Conservation (phyloP, 108 stramenopile species). For the Bacterosira constricta region DNA sequence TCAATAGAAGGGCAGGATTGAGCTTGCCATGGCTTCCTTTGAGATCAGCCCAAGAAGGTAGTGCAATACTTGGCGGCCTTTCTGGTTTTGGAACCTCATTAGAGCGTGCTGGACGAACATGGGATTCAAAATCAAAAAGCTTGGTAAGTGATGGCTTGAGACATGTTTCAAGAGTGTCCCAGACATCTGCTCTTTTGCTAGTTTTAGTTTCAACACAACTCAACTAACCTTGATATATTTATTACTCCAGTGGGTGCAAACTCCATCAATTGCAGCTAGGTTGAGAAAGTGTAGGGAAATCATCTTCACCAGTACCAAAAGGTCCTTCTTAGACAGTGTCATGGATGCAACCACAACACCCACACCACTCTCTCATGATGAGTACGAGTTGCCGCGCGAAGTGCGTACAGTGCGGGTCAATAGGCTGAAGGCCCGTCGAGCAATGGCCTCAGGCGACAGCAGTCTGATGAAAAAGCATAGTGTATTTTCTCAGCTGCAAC, state of each 20-base stretch:
- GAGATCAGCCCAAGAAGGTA: slow-evolving; percentile 82
- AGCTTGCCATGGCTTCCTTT: slow-evolving; percentile 82
- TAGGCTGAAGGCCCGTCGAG: slow-evolving; percentile 80
- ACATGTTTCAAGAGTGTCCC: too few species aligned
- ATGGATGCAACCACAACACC: slow-evolving; percentile 89
- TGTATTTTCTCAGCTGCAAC: slow-evolving; percentile 94
- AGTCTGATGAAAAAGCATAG: slow-evolving; percentile 72
- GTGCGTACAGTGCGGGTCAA: slow-evolving; percentile 91
- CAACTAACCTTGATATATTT: neutral
- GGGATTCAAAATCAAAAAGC: slow-evolving; percentile 35
- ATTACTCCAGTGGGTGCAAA: slow-evolving; percentile 57
- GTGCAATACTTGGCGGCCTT: slow-evolving; percentile 75
- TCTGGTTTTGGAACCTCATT: slow-evolving; percentile 81
- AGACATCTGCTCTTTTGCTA: too few species aligned
- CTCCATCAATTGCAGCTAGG: slow-evolving; percentile 58
- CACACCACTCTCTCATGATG: slow-evolving; percentile 94
- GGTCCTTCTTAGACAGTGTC: slow-evolving; percentile 67
- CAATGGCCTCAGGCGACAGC: slow-evolving; percentile 53
- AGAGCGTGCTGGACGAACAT: slow-evolving; percentile 68
- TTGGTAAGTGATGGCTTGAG: slow-evolving; percentile 7
- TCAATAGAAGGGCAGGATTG: slow-evolving; percentile 71
- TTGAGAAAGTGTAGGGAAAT: slow-evolving; percentile 56
- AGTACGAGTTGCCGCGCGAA: slow-evolving; percentile 95
- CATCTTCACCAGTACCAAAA: slow-evolving; percentile 79
- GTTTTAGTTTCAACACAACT: neutral